Evolutionary conservation across 164 flowering plant genomes (phyloP), one percentile per base, ranked within the genome.

Genomic region (Vitis cinerea): DNA sequence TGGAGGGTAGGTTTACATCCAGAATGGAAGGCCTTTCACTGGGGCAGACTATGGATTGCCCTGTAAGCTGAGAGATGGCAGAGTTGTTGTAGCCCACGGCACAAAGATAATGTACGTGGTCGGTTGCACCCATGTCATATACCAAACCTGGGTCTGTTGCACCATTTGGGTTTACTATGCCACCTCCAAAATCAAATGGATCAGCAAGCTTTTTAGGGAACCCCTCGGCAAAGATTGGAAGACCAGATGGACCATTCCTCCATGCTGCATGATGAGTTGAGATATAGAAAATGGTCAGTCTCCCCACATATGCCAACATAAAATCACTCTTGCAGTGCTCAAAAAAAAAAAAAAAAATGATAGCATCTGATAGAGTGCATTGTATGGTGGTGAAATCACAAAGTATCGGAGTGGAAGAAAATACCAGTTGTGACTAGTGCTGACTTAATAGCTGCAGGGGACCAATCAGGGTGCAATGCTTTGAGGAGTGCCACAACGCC

Each of bases 371-470:
- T 37, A 0, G 44, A 37, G 44, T 37, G 44, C 44, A 3, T 37
- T 37, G 44, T 6, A 37, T 37, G 7, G 44, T 37, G 44, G 44
- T 37, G 44, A 37, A 37, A 37, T 37, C 44, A 37, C 44, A 37
- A 37, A 6, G 44, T 37, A 0, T 31, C 3, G 37, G 64, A 63
- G 3, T 48, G 10, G 10, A 14, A 14, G 44, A 53, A 23, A 53
- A 44, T 63, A 78, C 81, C 83, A 13, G 83, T 80, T 10, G 85
- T 80, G 49, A 82, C 49, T 0, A 82, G 61, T 29, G 83, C 81
- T 5, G 83, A 80, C 50, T 73, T 80, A 37, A 37, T 37, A 37
- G 44, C 44, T 37, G 44, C 44, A 37, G 44, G 44, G 44, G 44
- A 37, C 44, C 83, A 82, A 57, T 63, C 65, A 4, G 69, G 76